phyloP scores from a whole-genome alignment of 768 basidiomycete genomes.

The Boletus speciosus region DNA sequence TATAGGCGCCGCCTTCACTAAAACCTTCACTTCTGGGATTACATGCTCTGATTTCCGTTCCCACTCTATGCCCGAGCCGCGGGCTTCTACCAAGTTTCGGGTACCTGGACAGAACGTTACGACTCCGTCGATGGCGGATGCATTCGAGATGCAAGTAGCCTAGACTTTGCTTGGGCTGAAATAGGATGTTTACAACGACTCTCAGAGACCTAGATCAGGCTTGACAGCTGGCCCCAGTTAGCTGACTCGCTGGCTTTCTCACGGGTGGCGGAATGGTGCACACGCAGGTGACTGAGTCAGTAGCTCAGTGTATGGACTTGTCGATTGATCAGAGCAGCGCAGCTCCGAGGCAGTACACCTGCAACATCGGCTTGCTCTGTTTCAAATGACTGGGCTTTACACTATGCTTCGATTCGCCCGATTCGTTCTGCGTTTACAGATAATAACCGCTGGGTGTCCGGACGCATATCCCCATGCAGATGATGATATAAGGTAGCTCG shows the following conservation, averaged over 20 bases:
- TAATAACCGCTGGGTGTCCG: conserved; percentile 10
- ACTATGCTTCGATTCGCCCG: conserved; percentile 5
- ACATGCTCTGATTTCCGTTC: conserved; percentile 6
- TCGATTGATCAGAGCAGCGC: not conserved
- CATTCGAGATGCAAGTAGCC: conserved; percentile 12
- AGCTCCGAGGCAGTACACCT: conserved; percentile 2
- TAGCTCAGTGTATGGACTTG: not conserved
- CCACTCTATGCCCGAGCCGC: conserved; percentile 20
- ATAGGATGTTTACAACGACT: not conserved
- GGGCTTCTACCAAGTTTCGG: conserved; percentile 11
- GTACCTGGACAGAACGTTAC: conserved; percentile 6
- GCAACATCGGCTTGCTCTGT: not conserved
- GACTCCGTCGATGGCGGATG: conserved; percentile 30
- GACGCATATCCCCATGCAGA: conserved; percentile 3
- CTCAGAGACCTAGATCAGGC: not conserved
- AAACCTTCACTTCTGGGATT: conserved; percentile 4
- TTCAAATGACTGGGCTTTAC: conserved; percentile 2
- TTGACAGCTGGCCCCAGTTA: not conserved
- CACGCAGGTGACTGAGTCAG: not conserved
- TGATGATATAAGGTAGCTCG: conserved; percentile 10
- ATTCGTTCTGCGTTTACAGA: conserved; percentile 6
- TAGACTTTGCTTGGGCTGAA: not conserved
- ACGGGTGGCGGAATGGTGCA: not conserved
- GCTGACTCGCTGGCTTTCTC: not conserved
- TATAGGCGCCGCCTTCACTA: conserved; percentile 1